Evolutionary conservation across 371 early-diverging fungal species (phyloP).

Genomic region (Rhizomucor miehei): DNA sequence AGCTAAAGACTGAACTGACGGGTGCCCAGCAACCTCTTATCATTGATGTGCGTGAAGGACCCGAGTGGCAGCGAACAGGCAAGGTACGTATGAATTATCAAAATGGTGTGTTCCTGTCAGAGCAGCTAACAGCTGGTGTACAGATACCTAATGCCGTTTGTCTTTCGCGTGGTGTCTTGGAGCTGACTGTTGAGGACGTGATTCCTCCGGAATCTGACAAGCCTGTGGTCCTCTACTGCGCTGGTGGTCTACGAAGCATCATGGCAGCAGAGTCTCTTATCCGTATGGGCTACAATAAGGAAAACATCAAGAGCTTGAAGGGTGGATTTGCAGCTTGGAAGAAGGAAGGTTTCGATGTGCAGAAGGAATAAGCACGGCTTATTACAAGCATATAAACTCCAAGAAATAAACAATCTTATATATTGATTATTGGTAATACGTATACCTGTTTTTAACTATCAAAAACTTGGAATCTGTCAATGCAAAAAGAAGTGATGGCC

Average conservation of each 20-base stretch:
- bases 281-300: conserved; percentile 49
- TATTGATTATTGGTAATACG: too few relatives aligned
- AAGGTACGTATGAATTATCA: conserved; percentile 9
- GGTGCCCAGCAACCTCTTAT: conserved; percentile 10
- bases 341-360: conserved; percentile 20
- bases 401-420: too few relatives aligned
- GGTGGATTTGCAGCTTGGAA: conserved; percentile 32
- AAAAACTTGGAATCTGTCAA: too few relatives aligned
- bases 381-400: too few relatives aligned
- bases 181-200: conserved; percentile 25
- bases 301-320: conserved; percentile 31
- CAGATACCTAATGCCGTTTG: conserved; percentile 30
- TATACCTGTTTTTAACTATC: too few relatives aligned
- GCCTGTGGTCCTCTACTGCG: conserved; percentile 54
- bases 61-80: conserved; percentile 14
- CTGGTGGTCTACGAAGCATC: conserved; percentile 52
- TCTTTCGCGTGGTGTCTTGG: conserved; percentile 26
- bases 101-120: neutral
- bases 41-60: conserved; percentile 24
- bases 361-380: conserved; percentile 6
- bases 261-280: conserved; percentile 50
- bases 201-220: conserved; percentile 22
- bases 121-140: neutral
- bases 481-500: too few relatives aligned
- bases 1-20: neutral